A percentile compares a stretch with the other conserved stretches of the same genome.
These are phyloP conservation scores for Candida koratica DNA, from an alignment of 805 yeast genomes.

Conservation along the genomic window DNA sequence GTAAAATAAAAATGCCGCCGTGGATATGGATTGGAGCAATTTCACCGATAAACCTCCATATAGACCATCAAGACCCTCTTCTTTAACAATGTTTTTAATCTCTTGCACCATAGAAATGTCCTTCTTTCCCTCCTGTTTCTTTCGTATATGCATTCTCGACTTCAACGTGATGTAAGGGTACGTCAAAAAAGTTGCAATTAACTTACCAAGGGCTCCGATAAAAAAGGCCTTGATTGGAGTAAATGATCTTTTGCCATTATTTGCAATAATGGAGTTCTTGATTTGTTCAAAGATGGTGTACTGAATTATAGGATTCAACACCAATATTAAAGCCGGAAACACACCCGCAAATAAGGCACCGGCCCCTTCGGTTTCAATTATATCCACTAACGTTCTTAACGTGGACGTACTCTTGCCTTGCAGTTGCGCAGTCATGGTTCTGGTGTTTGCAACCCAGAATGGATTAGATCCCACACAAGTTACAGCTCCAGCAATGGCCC, in stretches of 20 bases:
- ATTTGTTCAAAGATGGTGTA: slow-evolving; percentile 88
- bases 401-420: slow-evolving; percentile 34
- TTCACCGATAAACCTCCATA: slow-evolving; percentile 81
- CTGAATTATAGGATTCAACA: slow-evolving; percentile 85
- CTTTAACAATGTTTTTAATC: slow-evolving; percentile 53
- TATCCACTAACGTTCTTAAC: slow-evolving; percentile 54
- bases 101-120: slow-evolving; percentile 39
- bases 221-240: slow-evolving; percentile 76
- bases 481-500: slow-evolving; percentile 83
- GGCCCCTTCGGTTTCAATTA: slow-evolving; percentile 68
- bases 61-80: slow-evolving; percentile 73
- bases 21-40: slow-evolving; percentile 75
- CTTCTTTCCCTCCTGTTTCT: slow-evolving; percentile 26
- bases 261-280: slow-evolving; percentile 58
- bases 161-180: slow-evolving; percentile 91
- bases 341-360: slow-evolving; percentile 77
- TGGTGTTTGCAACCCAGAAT: slow-evolving; percentile 91
- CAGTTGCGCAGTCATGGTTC: slow-evolving; percentile 64
- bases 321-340: slow-evolving; percentile 81
- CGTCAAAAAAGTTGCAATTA: slow-evolving; percentile 82
- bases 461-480: slow-evolving; percentile 84
- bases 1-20: slow-evolving; percentile 86
- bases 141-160: slow-evolving; percentile 76
- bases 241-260: slow-evolving; percentile 46
- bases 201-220: slow-evolving; percentile 85